Evolutionary conservation across 495 filamentous ascomycete genomes (phyloP), one percentile per base, ranked within the genome.

Genomic region (Penicillium desertorum): DNA sequence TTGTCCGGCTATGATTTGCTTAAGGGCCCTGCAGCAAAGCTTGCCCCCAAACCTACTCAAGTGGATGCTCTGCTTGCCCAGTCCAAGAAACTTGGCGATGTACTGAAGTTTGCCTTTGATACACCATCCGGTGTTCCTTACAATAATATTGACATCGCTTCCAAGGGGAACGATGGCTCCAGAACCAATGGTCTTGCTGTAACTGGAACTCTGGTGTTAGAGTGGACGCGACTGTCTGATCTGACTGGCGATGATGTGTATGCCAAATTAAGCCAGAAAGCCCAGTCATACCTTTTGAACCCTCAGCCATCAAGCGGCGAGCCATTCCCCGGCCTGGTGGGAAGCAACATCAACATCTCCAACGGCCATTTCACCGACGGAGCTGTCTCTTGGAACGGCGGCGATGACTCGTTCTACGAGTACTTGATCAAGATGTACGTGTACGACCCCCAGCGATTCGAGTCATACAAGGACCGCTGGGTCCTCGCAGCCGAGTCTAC

Each of bases 371-470:
- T 95, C 61, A 54, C 76, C 3, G 83, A 94, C 58, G 77, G 80
- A 17, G 57, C 55, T 10, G 91, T 92, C 43, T 86, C 88, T 22
- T 96, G 92, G 92, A 82, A 84, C 58, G 90, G 88, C 46, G 88
- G 89, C 10, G 82, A 81, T 44, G 92, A 96, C 71, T 88, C 84
- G 23, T 94, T 86, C 75, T 96, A 96, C 71, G 91, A 96, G 74
- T 96, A 96, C 61, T 81, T 96, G 23, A 87, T 96, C 69, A 96
- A 96, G 79, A 93, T 94, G 89, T 95, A 86, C 62, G 72, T 95
- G 59, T 96, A 96, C 66, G 87, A 92, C 66, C 79, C 86, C 11
- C 53, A 70, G 34, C 81, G 84, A 9, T 95, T 88, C 60, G 72
- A 52, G 10, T 32, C 65, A 1, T 91, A 91, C 73, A 80, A 76